Percentiles rank a stretch among this genome's conserved stretches.
phyloP scores from a whole-genome alignment of 2,329 filamentous ascomycete species.

The Fusarium irregulare region DNA sequence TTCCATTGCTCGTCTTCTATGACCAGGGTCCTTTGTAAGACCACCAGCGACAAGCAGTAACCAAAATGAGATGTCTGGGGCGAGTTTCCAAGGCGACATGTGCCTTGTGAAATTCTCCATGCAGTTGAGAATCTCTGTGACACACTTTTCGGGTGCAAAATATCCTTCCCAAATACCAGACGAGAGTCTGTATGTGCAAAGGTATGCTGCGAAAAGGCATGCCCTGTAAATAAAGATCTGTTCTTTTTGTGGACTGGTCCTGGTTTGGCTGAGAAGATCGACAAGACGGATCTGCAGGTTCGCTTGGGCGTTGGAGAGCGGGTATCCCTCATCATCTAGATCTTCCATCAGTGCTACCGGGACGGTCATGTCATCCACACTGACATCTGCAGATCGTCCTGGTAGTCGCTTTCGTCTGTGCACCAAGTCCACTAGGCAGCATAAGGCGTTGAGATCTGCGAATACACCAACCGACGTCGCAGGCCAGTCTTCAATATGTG shows the following conservation, averaged over 20 bases:
- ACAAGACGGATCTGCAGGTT: slow-evolving; percentile 4
- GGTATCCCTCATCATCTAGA: slow-evolving; percentile 7
- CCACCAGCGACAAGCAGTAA: background rate
- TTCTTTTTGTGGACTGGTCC: background rate
- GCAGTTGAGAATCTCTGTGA: background rate
- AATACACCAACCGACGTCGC: rapidly evolving
- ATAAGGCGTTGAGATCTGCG: background rate
- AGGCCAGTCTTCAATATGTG: rapidly evolving
- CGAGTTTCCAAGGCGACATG: slow-evolving; percentile 10
- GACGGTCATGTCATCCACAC: rapidly evolving
- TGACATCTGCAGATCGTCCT: rapidly evolving
- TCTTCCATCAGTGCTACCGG: background rate
- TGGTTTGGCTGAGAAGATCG: slow-evolving; percentile 1
- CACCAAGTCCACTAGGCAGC: background rate
- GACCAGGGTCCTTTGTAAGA: background rate
- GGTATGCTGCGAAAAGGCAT: slow-evolving; percentile 9
- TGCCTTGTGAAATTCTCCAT: background rate
- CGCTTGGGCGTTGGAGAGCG: slow-evolving; percentile 6
- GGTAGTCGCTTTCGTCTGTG: too few relatives aligned
- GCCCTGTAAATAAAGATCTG: slow-evolving; percentile 2
- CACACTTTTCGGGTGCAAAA: background rate
- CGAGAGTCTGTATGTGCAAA: slow-evolving; percentile 17
- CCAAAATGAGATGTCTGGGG: background rate
- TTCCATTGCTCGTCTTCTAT: rapidly evolving
- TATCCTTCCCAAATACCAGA: slow-evolving; percentile 1